Evolutionary conservation across 1,284 basidiomycete genomes (phyloP).

Genomic region (Cystobasidium slooffiae): DNA sequence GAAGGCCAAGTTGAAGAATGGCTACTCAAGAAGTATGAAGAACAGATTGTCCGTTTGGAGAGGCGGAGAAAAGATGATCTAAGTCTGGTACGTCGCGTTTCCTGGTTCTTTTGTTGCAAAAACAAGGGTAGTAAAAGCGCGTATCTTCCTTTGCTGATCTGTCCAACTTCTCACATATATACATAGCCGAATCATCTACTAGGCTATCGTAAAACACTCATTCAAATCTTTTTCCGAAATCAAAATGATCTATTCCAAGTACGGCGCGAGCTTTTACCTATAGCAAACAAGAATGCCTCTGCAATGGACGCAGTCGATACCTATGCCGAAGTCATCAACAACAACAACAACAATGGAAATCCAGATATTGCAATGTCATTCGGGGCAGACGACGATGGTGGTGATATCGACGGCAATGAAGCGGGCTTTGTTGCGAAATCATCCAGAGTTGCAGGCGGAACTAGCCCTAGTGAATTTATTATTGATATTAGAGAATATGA

Average conservation of each 20-base stretch:
- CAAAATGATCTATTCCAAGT: slow-evolving; percentile 88
- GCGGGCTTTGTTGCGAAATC: slow-evolving; percentile 58
- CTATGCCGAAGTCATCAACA: slow-evolving; percentile 66
- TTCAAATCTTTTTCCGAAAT: slow-evolving; percentile 90
- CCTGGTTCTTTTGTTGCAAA: slow-evolving; percentile 2
- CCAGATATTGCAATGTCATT: slow-evolving; percentile 82
- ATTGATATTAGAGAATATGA: slow-evolving; percentile 96
- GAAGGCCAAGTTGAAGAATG: slow-evolving; percentile 95
- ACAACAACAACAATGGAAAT: slow-evolving; percentile 60
- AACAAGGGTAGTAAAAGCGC: background rate
- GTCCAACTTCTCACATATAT: background rate
- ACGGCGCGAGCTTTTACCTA: slow-evolving; percentile 83
- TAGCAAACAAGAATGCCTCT: slow-evolving; percentile 87
- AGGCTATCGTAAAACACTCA: slow-evolving; percentile 83
- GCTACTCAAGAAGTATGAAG: slow-evolving; percentile 92
- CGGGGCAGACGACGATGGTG: slow-evolving; percentile 82
- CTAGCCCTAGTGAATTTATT: slow-evolving; percentile 84
- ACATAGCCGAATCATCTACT: slow-evolving; percentile 86
- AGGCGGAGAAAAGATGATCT: slow-evolving; percentile 91
- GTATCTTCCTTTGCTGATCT: slow-evolving; percentile 5
- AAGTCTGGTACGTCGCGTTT: slow-evolving; percentile 63
- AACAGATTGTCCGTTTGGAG: slow-evolving; percentile 74
- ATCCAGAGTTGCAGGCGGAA: slow-evolving; percentile 56
- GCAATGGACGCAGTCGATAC: slow-evolving; percentile 95
- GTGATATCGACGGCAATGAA: slow-evolving; percentile 68